Base-by-base conservation (phyloP, 164 flowering plant species). In the Santalum album region DNA sequence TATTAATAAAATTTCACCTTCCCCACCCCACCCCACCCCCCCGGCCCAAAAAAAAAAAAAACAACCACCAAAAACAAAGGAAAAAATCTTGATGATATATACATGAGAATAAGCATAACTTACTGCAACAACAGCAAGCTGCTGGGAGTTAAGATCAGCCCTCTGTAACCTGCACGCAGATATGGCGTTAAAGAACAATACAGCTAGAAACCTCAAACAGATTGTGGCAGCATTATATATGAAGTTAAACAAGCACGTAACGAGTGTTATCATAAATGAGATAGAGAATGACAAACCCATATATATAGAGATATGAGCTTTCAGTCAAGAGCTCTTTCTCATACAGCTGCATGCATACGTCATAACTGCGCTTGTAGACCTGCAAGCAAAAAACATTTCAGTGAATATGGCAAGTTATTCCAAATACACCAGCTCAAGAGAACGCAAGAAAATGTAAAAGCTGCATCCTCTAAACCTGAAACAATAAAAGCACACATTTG, bases 341-440 rank as follows among this genome's bases (percentile, higher is more conserved):
- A 66, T 94, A 94, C 36, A 94, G 82, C 59, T 83, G 88, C 76
- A 76, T 74, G 81, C 99, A 94, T 65, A 86, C 38, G 53, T 80
- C 87, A 71, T 65, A 80, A 66, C 99, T 90, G 57, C 96, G 90
- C 67, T 83, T 78, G 77, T 90, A 90, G 6, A 87, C 97, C 99
- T 92, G 82, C 19, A 46, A 20, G 22, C 32, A 25, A 50, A 19
- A 50, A 1, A 25, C 16, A 25, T 17, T 29, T 16, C 34, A 25
- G 21, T 2, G 12, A 50, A 7, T 5, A 6, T 23, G 18, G 27
- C 18, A 23, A 48, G n/a, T 16, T 48, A 15, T 25, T 15, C 19
- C n/a, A n/a, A n/a, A n/a, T n/a, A n/a, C n/a, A n/a, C n/a, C n/a
- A n/a, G n/a, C 47, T 4, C 15, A 12, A 4, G 47, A 43, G 12